Percentiles rank a stretch among this genome's conserved stretches.
phyloP scores from a whole-genome alignment of 2,329 filamentous ascomycete genomes.

The Anisogramma anomala region DNA sequence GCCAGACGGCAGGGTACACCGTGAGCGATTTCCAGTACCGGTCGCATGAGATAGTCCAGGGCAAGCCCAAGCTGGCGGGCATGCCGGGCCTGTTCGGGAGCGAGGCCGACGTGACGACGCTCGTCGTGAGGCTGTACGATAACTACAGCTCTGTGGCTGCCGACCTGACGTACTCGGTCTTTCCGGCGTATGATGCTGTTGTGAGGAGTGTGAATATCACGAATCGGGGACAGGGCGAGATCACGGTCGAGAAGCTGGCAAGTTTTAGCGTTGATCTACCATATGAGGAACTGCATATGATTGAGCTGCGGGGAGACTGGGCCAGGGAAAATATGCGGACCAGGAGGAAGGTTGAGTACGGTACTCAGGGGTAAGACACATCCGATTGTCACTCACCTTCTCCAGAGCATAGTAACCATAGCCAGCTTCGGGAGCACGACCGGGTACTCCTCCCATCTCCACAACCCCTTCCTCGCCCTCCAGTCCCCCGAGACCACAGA shows the following conservation, averaged over 20 bases:
- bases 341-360: constrained; percentile 44
- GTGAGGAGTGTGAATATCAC: constrained; percentile 49
- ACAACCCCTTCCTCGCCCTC: constrained; percentile 53
- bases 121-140: constrained; percentile 47
- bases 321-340: constrained; percentile 44
- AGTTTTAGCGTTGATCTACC: constrained; percentile 53
- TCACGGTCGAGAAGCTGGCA: constrained; percentile 44
- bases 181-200: constrained; percentile 49
- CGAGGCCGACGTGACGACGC: constrained; percentile 44
- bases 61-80: constrained; percentile 44
- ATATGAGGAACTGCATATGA: constrained; percentile 48
- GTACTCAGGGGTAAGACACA: constrained; percentile 36
- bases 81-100: constrained; percentile 49
- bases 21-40: constrained; percentile 47
- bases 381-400: too few relatives aligned
- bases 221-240: constrained; percentile 41
- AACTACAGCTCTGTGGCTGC: constrained; percentile 46
- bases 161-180: constrained; percentile 51
- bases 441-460: constrained; percentile 52
- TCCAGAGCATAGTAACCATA: background rate
- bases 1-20: constrained; percentile 46
- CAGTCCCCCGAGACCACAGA: constrained; percentile 47
- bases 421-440: constrained; percentile 46
- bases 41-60: constrained; percentile 41
- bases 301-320: constrained; percentile 54